Base-by-base conservation (phyloP, 2,329 filamentous ascomycete genomes). In the Neocucurbitaria cava region DNA sequence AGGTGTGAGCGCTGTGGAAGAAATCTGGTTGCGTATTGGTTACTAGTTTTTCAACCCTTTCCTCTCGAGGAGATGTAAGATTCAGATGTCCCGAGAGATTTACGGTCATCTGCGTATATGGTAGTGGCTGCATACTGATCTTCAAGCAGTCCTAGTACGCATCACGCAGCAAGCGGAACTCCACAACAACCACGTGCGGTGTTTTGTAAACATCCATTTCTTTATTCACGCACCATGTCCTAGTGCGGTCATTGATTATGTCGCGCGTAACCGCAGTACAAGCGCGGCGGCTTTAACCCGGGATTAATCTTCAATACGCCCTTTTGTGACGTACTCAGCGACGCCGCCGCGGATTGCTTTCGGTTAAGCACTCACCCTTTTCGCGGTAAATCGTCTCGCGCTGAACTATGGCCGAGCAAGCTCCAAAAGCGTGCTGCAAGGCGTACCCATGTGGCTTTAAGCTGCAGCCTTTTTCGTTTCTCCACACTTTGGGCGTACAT, bases 301-400 rank as follows among this genome's bases (percentile, higher is more conserved):
- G 51, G 21, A 33, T 52, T 50, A 60, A 49, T 5, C 31, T 20
- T 10, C 24, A 44, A 21, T 5, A 10, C 11, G 28, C 23, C n/a
- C 36, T 52, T 59, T 54, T 50, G 49, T 59, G 57, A 49, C 54
- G 54, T 54, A 50, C 50, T 54, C 47, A 28, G 30, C n/a, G 23
- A 40, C 28, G 40, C 46, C 33, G 42, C 44, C 46, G 38, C 36
- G 52, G 53, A 49, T 39, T 56, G 42, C 31, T 43, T 42, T 21
- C 36, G n/a, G n/a, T n/a, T n/a, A n/a, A n/a, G n/a, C n/a, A n/a
- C n/a, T n/a, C n/a, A n/a, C n/a, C 24, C 24, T 26, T 26, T 26
- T 26, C 24, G 24, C 24, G 24, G 24, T 9, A 26, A 26, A 9
- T 9, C 30, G 41, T 42, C 36, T 42, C 42, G 40, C 39, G 13